Conservation (phyloP, 306 rosid species). For the Acacia confusa region DNA sequence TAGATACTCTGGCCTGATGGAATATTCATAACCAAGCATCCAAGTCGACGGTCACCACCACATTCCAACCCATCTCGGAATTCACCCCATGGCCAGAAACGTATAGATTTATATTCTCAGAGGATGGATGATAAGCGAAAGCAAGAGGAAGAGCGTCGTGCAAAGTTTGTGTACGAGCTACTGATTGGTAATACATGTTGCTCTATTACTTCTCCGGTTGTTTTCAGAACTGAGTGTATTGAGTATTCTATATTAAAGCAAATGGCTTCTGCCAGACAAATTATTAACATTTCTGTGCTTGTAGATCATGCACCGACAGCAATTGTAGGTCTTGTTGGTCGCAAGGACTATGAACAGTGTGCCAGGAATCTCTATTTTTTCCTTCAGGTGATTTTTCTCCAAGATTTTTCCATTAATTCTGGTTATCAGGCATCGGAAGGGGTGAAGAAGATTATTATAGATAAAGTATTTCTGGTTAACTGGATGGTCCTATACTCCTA, state of each 20-base stretch:
- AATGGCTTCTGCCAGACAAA: background rate
- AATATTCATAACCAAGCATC: constrained; percentile 69
- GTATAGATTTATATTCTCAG: constrained; percentile 27
- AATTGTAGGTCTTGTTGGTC: constrained; percentile 65
- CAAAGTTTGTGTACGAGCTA: constrained; percentile 61
- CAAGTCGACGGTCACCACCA: constrained; percentile 46
- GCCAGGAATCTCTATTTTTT: constrained; percentile 63
- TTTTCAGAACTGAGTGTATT: background rate
- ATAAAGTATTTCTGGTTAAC: background rate
- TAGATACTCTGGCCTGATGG: constrained; percentile 79
- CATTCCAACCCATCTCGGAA: constrained; percentile 29
- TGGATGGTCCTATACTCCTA: background rate
- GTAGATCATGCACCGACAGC: constrained; percentile 64
- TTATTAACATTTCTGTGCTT: background rate
- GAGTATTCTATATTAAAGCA: background rate
- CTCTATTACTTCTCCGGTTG: background rate
- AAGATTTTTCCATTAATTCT: background rate
- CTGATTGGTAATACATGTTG: constrained; percentile 49
- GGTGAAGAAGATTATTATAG: background rate
- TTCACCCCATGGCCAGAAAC: constrained; percentile 38
- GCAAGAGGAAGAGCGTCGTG: constrained; percentile 53
- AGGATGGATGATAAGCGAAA: constrained; percentile 39
- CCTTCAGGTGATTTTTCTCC: constrained; percentile 50
- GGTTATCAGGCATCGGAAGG: background rate
- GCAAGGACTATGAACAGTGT: constrained; percentile 64